phyloP scores from a whole-genome alignment of 768 basidiomycete genomes.

The Mycena venus region DNA sequence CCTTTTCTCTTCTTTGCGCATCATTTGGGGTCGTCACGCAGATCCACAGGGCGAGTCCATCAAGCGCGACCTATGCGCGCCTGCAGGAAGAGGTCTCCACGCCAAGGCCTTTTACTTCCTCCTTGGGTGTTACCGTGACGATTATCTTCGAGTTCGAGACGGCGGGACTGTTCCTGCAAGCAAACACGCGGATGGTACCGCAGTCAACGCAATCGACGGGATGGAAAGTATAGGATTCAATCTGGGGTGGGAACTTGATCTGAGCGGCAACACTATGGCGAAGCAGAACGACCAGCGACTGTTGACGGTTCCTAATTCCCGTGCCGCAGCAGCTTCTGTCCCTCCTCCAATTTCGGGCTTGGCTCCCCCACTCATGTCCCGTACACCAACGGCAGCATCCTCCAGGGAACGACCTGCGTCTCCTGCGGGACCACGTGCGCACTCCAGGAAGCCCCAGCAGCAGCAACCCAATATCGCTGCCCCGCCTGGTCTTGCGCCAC shows the following conservation, averaged over 20 bases:
- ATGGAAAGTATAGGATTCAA: constrained; percentile 50
- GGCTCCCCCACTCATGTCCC: constrained; percentile 39
- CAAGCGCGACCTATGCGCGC: constrained; percentile 75
- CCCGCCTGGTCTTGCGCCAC: background rate
- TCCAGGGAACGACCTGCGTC: constrained; percentile 61
- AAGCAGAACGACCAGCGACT: constrained; percentile 44
- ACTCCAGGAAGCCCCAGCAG: constrained; percentile 17
- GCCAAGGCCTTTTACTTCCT: constrained; percentile 94
- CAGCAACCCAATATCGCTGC: background rate
- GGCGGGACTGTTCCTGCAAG: constrained; percentile 46
- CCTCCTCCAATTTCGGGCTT: constrained; percentile 30
- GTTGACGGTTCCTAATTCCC: constrained; percentile 23
- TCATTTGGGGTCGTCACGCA: constrained; percentile 87
- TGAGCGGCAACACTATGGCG: constrained; percentile 21
- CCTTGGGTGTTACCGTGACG: constrained; percentile 81
- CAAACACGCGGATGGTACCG: constrained; percentile 18
- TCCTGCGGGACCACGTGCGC: constrained; percentile 65
- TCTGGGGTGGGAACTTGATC: constrained; percentile 55
- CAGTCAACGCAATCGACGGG: constrained; percentile 29
- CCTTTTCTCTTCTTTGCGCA: constrained; percentile 80
- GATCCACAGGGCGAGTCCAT: constrained; percentile 67
- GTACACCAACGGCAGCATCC: constrained; percentile 30
- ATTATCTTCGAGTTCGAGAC: constrained; percentile 60
- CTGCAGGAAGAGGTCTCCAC: constrained; percentile 76
- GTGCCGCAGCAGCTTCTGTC: constrained; percentile 7